These are phyloP conservation scores for Glaciozyma martinii DNA, from an alignment of 768 basidiomycete genomes.

Conservation along the genomic window DNA sequence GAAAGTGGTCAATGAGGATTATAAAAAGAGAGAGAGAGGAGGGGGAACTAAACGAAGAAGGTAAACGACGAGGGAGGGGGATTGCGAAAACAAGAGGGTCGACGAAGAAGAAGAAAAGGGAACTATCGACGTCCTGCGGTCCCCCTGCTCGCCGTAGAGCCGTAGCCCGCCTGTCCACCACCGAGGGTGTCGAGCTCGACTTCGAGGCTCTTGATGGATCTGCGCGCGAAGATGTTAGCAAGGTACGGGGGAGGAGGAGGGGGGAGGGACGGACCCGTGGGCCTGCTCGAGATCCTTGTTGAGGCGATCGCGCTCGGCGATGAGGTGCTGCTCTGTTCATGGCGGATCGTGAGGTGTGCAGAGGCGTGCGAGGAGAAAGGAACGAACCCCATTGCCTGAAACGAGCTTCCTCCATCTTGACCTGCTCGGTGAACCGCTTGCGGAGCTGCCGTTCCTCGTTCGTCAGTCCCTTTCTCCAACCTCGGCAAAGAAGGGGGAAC, in stretches of 20 bases:
- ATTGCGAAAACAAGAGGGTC: too few species aligned
- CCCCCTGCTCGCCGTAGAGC: constrained; percentile 7
- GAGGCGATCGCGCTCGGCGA: constrained; percentile 93
- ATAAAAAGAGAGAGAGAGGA: too few species aligned
- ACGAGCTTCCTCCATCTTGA: constrained; percentile 93
- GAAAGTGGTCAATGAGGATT: too few species aligned
- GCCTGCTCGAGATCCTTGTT: constrained; percentile 97
- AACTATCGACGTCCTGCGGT: constrained; percentile 15
- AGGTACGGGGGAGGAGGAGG: neutral
- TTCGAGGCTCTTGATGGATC: constrained; percentile 82
- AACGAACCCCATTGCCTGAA: constrained; percentile 97
- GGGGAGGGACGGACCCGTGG: constrained; percentile 30
- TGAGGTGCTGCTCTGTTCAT: constrained; percentile 55
- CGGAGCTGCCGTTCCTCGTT: constrained; percentile 46
- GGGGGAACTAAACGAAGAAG: too few species aligned
- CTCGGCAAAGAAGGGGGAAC: neutral
- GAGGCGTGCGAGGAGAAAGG: neutral
- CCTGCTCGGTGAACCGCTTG: constrained; percentile 98
- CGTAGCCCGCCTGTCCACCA: constrained; percentile 15
- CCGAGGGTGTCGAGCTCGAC: constrained; percentile 52
- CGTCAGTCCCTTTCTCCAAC: neutral
- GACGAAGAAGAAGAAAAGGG: too few species aligned
- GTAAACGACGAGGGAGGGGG: too few species aligned
- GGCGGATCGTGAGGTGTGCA: neutral
- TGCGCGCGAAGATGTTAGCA: constrained; percentile 44